These are phyloP conservation scores for Penicillium mononematosum DNA, from an alignment of 495 filamentous ascomycete species.

Conservation along the genomic window DNA sequence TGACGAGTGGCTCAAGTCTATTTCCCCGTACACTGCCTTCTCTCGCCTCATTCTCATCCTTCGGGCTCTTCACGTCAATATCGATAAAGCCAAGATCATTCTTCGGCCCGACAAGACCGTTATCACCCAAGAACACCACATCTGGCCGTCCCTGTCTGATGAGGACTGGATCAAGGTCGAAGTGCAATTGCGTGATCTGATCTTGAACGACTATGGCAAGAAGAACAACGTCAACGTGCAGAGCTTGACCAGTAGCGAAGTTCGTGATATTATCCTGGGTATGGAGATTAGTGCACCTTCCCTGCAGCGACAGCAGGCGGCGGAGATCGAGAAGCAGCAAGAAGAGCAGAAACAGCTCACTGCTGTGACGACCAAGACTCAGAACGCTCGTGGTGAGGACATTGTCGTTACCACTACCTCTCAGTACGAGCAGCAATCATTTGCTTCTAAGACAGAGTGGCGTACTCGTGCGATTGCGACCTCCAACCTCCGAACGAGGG, in stretches of 20 bases:
- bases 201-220: conserved; percentile 98
- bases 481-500: conserved; percentile 87
- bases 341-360: conserved; percentile 95
- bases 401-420: conserved; percentile 98
- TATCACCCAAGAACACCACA: conserved; percentile 98
- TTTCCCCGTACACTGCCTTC: conserved; percentile 98
- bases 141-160: conserved; percentile 93
- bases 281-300: conserved; percentile 99
- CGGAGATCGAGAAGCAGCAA: conserved; percentile 98
- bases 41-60: conserved; percentile 94
- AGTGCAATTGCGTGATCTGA: conserved; percentile 90
- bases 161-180: conserved; percentile 99
- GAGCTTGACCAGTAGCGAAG: conserved; percentile 92
- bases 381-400: conserved; percentile 96
- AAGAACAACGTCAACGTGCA: conserved; percentile 99
- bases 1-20: conserved; percentile 98
- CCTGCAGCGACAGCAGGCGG: conserved; percentile 97
- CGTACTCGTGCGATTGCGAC: conserved; percentile 94
- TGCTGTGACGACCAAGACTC: conserved; percentile 96
- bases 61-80: conserved; percentile 93
- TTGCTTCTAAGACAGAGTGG: conserved; percentile 99
- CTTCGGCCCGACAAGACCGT: conserved; percentile 97
- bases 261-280: conserved; percentile 97
- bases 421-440: conserved; percentile 94
- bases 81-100: conserved; percentile 97